A percentile compares a stretch with the other conserved stretches of the same genome.
Evolutionary conservation across 306 rosid genomes (phyloP).

Genomic region (Gleditsia sinensis): DNA sequence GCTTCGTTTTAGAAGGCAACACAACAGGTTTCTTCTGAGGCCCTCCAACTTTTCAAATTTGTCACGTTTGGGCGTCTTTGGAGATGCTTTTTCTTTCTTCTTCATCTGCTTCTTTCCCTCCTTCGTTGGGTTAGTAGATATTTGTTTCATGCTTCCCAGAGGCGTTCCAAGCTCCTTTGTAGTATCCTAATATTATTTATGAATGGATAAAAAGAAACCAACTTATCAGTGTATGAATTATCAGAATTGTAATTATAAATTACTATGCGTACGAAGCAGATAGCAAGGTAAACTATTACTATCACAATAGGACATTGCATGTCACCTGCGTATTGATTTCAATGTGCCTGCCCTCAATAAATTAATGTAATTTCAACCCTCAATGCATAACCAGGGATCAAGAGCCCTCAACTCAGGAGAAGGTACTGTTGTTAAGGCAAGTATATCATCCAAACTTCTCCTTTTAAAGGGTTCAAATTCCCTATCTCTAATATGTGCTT

Average conservation of each 20-base stretch:
- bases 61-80: constrained; percentile 66
- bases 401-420: too few relatives aligned
- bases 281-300: too few relatives aligned
- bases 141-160: constrained; percentile 50
- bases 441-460: too few relatives aligned
- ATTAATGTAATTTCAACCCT: too few relatives aligned
- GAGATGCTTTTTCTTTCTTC: constrained; percentile 38
- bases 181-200: constrained; percentile 49
- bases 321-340: too few relatives aligned
- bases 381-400: too few relatives aligned
- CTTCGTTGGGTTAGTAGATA: constrained; percentile 38
- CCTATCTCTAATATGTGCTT: too few relatives aligned
- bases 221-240: not conserved
- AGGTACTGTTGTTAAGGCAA: too few relatives aligned
- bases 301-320: not conserved
- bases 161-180: constrained; percentile 60
- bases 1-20: constrained; percentile 67
- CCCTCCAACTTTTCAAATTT: constrained; percentile 81
- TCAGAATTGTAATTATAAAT: not conserved
- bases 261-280: not conserved
- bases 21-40: constrained; percentile 79
- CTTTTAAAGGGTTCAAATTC: too few relatives aligned
- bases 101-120: constrained; percentile 53
- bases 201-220: not conserved
- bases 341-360: too few relatives aligned